A percentile compares a stretch with the other conserved stretches of the same genome.
phyloP scores from a whole-genome alignment of 257 asterid genomes.

The Scutellaria barbata region DNA sequence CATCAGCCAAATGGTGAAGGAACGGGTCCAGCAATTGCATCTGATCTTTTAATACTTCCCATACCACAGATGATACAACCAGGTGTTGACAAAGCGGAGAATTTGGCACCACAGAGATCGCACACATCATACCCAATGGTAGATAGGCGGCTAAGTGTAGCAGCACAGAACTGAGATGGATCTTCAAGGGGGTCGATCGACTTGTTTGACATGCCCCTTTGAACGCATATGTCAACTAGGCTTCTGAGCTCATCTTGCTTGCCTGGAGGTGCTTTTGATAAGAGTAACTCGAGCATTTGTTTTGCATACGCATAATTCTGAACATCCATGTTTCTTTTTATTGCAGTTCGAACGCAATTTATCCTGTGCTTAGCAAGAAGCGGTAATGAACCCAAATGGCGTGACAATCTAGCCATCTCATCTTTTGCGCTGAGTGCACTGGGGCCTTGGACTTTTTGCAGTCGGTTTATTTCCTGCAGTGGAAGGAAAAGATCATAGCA shows the following conservation, averaged over 20 bases:
- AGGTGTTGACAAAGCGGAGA: constrained; percentile 88
- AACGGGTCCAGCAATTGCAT: constrained; percentile 86
- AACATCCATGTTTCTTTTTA: constrained; percentile 96
- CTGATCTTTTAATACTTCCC: constrained; percentile 99
- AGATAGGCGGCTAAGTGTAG: constrained; percentile 92
- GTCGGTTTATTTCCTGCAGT: constrained; percentile 84
- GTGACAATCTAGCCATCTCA: constrained; percentile 94
- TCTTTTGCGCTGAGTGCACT: constrained; percentile 98
- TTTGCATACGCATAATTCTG: constrained; percentile 93
- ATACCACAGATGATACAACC: constrained; percentile 99
- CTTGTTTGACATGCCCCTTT: constrained; percentile 88
- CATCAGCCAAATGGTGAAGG: constrained; percentile 91
- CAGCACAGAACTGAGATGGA: constrained; percentile 96
- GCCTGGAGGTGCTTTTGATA: constrained; percentile 92
- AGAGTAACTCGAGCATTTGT: constrained; percentile 93
- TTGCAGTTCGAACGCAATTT: constrained; percentile 93
- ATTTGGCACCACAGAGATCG: constrained; percentile 97
- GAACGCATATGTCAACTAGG: constrained; percentile 85
- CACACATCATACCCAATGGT: constrained; percentile 97
- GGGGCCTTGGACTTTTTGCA: constrained; percentile 95
- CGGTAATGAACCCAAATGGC: constrained; percentile 95
- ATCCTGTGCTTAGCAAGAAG: constrained; percentile 97
- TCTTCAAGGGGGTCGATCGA: constrained; percentile 96
- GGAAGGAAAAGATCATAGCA: background rate
- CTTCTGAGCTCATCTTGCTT: constrained; percentile 98